Evolutionary conservation across 192 early-diverging fungal genomes (phyloP).

Genomic region (Podochytrium sp.): DNA sequence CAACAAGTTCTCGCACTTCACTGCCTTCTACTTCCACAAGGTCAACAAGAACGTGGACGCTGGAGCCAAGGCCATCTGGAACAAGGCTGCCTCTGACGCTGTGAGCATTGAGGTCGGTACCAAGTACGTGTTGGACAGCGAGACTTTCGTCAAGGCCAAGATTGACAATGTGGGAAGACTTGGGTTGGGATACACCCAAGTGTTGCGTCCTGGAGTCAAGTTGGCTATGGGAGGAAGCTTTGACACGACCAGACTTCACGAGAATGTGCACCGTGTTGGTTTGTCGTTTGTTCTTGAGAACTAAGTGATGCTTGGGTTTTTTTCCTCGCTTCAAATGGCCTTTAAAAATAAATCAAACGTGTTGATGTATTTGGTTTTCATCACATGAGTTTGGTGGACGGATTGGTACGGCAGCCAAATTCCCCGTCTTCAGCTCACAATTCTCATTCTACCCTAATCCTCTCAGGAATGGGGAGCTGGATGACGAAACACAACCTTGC

Average conservation of each 20-base stretch:
- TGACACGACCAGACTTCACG: slow-evolving; percentile 87
- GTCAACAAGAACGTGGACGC: slow-evolving; percentile 91
- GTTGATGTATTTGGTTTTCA: background rate
- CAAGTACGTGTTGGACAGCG: slow-evolving; percentile 89
- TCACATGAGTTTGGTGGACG: too few relatives aligned
- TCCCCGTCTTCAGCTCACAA: too few relatives aligned
- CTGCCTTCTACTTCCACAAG: slow-evolving; percentile 97
- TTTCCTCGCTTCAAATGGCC: background rate
- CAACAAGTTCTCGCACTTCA: slow-evolving; percentile 86
- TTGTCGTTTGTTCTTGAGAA: slow-evolving; percentile 87
- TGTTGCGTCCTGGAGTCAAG: slow-evolving; percentile 92
- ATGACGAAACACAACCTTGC: too few relatives aligned
- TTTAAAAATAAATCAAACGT: background rate
- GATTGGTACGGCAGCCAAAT: too few relatives aligned
- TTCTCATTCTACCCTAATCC: too few relatives aligned
- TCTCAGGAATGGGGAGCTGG: too few relatives aligned
- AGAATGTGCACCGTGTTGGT: slow-evolving; percentile 96
- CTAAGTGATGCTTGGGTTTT: slow-evolving; percentile 54
- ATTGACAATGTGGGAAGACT: slow-evolving; percentile 77
- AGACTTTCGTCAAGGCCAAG: slow-evolving; percentile 85
- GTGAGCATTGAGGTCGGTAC: slow-evolving; percentile 91
- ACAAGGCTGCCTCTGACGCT: slow-evolving; percentile 68
- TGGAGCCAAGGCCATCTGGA: slow-evolving; percentile 92
- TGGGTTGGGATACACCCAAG: slow-evolving; percentile 93
- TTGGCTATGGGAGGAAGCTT: slow-evolving; percentile 89